Evolutionary conservation across 306 rosid genomes (phyloP), one percentile per base, ranked within the genome.

Genomic region (Neltuma alba): DNA sequence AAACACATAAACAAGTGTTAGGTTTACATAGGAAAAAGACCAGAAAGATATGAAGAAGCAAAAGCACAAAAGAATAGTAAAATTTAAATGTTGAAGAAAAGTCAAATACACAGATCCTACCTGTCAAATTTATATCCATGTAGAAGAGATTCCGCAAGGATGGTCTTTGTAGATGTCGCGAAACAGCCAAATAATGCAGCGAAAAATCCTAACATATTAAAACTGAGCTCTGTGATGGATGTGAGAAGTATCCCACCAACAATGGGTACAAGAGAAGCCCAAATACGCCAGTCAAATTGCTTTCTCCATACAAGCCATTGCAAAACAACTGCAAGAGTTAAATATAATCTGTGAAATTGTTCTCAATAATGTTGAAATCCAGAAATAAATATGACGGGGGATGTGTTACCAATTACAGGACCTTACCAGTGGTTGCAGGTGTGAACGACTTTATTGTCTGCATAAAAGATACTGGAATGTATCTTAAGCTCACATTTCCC

Each of bases 91-190:
- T 45, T 44, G 41, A 20, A 75, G 44, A 27, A 62, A 70, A 16
- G 50, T 61, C 52, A 78, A 68, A 82, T 41, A 72, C 45, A 71
- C 44, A 78, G 48, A 76, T 6, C 69, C 54, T 78, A 93, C 98
- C 98, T 94, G 83, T 94, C 98, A 81, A 94, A 94, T 85, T 94
- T 94, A 92, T 91, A 94, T 76, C 98, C 94, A 81, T 94, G 98
- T 85, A 94, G 78, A 67, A 94, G 77, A 74, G 97, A 88, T 76
- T 94, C 98, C 0, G 98, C 98, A 79, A 94, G 98, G 81, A 94
- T 94, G 48, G 98, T 94, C 84, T 94, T 94, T 47, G 98, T 94
- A 80, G 98, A 94, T 81, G 98, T 94, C 71, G 97, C 98, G 79
- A 94, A 89, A 79, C 97, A 94, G 50, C 98, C 98, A 87, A 94